Base-by-base conservation (phyloP, 345 rosid genomes). In the Eucalyptus erythrocorys region DNA sequence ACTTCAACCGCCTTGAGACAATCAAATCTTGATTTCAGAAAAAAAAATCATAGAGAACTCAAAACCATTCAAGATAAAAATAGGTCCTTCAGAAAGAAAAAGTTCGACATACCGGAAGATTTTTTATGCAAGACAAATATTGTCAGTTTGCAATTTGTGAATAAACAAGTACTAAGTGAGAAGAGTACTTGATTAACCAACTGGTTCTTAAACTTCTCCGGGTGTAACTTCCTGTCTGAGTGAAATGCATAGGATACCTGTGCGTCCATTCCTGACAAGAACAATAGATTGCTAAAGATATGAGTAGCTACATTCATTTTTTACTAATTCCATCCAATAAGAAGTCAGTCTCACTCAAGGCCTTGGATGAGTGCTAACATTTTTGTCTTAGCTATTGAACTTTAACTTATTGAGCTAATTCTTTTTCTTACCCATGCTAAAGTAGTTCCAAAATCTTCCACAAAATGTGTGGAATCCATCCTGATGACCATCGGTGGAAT, bases 361-460 rank as follows among this genome's bases (percentile, higher is more conserved):
- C 55, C 80, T 47, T 1, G 7, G 47, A 76, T 40, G 82, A 40
- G 47, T 42, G 84, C 84, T 76, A 43, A 24, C 61, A 82, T 13
- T 76, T 64, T 21, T 0, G 7, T 21, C 40, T 37, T 7, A 76
- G 82, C 47, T 76, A 76, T 21, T 37, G 30, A 76, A 6, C 47
- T 76, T 40, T 76, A 37, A 87, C 43, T 43, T 24, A 6, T 76
- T 40, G 14, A 40, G 43, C 3, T 40, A 76, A 40, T 43, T 57
- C n/a, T 47, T 16, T 49, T 86, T 93, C 96, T 90, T 93, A 94
- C 96, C 98, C 93, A 95, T 93, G 89, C 98, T 95, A 92, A 95
- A 95, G 90, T 95, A 95, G 92, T 95, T 95, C 98, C 98, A 95
- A 91, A 95, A 95, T 71, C 98, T 96, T 37, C 98, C 96, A 68